phyloP scores from a whole-genome alignment of 495 filamentous ascomycete genomes.

The Wilcoxina mikolae region DNA sequence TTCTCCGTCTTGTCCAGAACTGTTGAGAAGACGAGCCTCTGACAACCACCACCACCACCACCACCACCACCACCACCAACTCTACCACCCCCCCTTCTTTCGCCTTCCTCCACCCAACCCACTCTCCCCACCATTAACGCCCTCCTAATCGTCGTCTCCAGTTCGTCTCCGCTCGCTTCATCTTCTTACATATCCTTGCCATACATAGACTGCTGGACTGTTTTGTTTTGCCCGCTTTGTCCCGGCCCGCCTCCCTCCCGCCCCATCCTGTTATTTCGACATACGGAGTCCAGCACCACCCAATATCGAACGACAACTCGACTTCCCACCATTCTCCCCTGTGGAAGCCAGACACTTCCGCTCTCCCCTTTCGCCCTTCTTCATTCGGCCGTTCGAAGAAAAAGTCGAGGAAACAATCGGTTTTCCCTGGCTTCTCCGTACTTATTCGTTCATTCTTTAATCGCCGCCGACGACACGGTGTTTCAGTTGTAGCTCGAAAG shows the following conservation, averaged over 20 bases:
- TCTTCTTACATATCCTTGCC: conserved; percentile 10
- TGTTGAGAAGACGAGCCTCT: too few species aligned
- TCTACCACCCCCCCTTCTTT: conserved; percentile 11
- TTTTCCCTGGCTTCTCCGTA: conserved; percentile 13
- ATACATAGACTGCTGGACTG: conserved; percentile 2
- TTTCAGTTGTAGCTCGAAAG: background rate
- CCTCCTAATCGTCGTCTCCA: conserved; percentile 11
- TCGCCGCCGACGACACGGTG: background rate
- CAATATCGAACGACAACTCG: background rate
- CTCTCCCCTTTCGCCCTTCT: too few species aligned
- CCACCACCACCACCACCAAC: conserved; percentile 20
- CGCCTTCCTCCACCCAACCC: conserved; percentile 4
- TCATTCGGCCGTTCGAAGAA: too few species aligned
- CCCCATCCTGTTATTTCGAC: conserved; percentile 1
- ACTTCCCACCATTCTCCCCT: background rate
- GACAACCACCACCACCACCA: conserved; percentile 17
- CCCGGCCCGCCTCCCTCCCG: background rate
- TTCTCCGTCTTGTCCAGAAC: too few species aligned
- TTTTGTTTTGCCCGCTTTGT: conserved; percentile 1
- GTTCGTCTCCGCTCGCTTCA: conserved; percentile 16
- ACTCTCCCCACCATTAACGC: conserved; percentile 10
- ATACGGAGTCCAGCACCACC: background rate
- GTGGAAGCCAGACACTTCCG: too few species aligned
- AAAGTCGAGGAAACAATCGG: conserved; percentile 10
- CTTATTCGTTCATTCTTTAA: conserved; percentile 8